phyloP scores from a whole-genome alignment of 306 rosid species.

The Canavalia ensiformis region DNA sequence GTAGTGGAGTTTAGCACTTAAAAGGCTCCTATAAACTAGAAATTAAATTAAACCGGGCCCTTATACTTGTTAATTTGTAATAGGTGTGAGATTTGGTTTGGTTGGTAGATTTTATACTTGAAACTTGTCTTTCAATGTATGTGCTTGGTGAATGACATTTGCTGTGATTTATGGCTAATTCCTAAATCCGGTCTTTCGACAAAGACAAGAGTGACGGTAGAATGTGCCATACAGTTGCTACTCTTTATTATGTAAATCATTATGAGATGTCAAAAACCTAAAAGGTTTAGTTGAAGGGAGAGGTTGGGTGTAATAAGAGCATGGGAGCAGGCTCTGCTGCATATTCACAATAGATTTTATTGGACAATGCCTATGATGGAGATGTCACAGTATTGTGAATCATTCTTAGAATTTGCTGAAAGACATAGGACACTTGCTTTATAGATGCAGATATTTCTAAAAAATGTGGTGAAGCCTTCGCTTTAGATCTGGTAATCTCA shows the following conservation, averaged over 20 bases:
- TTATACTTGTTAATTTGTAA: neutral
- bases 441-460: too few relatives aligned
- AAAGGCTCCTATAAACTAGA: neutral
- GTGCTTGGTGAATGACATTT: neutral
- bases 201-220: neutral
- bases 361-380: neutral
- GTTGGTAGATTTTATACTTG: neutral
- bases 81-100: neutral
- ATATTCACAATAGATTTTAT: neutral
- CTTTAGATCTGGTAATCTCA: neutral
- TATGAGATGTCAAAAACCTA: neutral
- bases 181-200: neutral
- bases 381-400: neutral
- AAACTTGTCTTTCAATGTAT: neutral
- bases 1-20: neutral
- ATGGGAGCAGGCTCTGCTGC: conserved; percentile 15
- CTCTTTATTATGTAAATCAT: conserved; percentile 12
- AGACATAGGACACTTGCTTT: neutral
- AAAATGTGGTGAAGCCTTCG: conserved; percentile 6
- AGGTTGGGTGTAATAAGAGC: neutral
- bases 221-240: neutral
- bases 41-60: neutral
- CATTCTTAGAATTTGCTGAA: neutral
- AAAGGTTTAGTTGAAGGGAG: neutral
- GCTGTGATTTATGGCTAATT: neutral